Evolutionary conservation across 2,329 filamentous ascomycete genomes (phyloP).

Genomic region (Coniochaeta sp.): DNA sequence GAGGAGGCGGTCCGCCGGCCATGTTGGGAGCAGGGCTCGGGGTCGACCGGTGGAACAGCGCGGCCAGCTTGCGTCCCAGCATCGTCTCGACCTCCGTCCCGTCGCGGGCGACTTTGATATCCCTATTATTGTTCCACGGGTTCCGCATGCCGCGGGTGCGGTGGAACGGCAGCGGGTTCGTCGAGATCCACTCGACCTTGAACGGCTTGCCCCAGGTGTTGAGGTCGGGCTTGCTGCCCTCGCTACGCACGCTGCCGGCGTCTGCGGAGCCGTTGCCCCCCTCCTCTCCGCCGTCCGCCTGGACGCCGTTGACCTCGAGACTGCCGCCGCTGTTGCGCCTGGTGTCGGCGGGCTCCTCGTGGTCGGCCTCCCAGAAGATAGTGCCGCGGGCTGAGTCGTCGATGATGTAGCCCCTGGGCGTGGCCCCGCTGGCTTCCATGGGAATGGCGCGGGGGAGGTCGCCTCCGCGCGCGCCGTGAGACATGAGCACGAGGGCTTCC

Average conservation of each 20-base stretch:
- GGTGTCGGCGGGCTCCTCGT: conserved; percentile 53
- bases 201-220: conserved; percentile 90
- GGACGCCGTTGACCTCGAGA: no score
- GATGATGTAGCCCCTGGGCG: conserved; percentile 79
- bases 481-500: conserved; percentile 58
- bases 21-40: no score
- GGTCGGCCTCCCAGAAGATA: conserved; percentile 97
- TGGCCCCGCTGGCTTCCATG: conserved; percentile 69
- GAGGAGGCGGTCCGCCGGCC: conserved; percentile 6
- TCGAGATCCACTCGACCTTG: conserved; percentile 84
- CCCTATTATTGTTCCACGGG: conserved; percentile 89
- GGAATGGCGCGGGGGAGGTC: conserved; percentile 74
- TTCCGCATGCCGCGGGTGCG: conserved; percentile 81
- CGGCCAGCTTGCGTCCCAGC: conserved; percentile 68
- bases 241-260: conserved; percentile 28
- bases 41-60: conserved; percentile 28
- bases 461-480: conserved; percentile 48
- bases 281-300: no score
- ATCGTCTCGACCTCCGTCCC: conserved; percentile 86
- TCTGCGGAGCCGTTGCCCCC: conserved; percentile 24
- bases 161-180: conserved; percentile 77
- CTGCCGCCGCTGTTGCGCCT: background rate
- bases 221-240: conserved; percentile 32
- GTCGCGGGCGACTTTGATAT: conserved; percentile 93
- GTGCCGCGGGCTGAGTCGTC: conserved; percentile 91